Conservation (phyloP, 169 alveolate genomes). For the Plasmodium sp. region DNA sequence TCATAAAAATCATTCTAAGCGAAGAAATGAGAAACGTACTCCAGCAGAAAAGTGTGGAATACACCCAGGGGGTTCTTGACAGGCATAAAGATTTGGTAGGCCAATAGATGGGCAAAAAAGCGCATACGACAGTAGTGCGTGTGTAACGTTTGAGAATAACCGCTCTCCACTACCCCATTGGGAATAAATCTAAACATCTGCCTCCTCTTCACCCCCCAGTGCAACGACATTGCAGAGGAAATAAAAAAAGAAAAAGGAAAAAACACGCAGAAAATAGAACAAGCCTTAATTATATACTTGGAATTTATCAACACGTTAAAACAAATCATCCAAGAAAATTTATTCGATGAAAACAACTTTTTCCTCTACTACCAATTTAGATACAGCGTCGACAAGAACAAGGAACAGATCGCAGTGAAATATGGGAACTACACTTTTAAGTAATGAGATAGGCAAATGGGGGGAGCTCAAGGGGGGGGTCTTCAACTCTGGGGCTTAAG, state of each 20-base stretch:
- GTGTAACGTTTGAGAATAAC: not conserved
- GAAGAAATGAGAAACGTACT: constrained; percentile 44
- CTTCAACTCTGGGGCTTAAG: too few relatives aligned
- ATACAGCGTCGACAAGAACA: constrained; percentile 46
- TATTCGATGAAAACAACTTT: constrained; percentile 56
- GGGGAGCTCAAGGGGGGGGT: not conserved
- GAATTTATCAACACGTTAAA: constrained; percentile 42
- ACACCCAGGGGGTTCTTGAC: constrained; percentile 15
- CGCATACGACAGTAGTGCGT: not conserved
- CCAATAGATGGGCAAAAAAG: not conserved
- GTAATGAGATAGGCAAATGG: constrained; percentile 6
- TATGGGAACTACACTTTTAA: constrained; percentile 61
- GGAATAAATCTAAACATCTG: not conserved
- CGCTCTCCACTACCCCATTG: not conserved
- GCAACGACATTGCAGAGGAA: constrained; percentile 25
- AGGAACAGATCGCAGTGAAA: constrained; percentile 43
- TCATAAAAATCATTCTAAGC: constrained; percentile 41
- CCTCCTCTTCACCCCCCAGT: constrained; percentile 18
- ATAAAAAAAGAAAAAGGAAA: constrained; percentile 34
- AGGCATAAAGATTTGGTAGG: constrained; percentile 27
- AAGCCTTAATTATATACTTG: constrained; percentile 40
- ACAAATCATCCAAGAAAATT: constrained; percentile 55
- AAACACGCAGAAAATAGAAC: constrained; percentile 38
- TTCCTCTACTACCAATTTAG: constrained; percentile 47
- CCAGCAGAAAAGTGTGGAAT: constrained; percentile 11